phyloP scores from a whole-genome alignment of 1,284 basidiomycete species.

The Apiotrichum mycotoxinovorans region DNA sequence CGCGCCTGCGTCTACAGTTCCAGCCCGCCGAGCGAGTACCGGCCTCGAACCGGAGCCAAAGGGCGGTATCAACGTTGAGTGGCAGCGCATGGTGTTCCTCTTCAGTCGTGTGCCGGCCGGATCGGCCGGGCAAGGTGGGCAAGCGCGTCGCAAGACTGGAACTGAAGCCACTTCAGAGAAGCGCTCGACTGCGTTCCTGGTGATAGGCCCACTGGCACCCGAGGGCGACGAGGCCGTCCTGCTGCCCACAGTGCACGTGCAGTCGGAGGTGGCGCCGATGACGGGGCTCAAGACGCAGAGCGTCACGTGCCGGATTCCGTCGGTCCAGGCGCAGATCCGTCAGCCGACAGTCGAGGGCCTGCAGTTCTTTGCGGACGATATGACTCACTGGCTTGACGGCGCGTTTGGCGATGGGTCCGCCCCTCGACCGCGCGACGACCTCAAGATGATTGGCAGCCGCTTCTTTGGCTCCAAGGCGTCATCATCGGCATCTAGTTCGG shows the following conservation, averaged over 20 bases:
- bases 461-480: conserved; percentile 66
- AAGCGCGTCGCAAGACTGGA: conserved; percentile 1
- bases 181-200: conserved; percentile 36
- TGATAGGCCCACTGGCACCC: conserved; percentile 40
- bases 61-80: conserved; percentile 26
- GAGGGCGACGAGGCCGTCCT: conserved; percentile 37
- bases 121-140: conserved; percentile 3
- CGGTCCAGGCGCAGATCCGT: conserved; percentile 60
- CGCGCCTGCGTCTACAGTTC: background rate
- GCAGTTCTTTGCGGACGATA: conserved; percentile 81
- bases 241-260: conserved; percentile 52
- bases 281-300: conserved; percentile 25
- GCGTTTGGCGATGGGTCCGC: conserved; percentile 44
- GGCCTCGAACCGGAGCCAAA: background rate
- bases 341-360: conserved; percentile 62
- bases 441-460: conserved; percentile 75
- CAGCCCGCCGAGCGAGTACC: background rate
- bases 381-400: conserved; percentile 62
- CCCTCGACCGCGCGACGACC: conserved; percentile 55
- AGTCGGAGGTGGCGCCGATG: conserved; percentile 8
- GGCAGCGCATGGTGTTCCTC: conserved; percentile 43
- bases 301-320: conserved; percentile 58
- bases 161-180: conserved; percentile 21
- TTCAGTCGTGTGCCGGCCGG: conserved; percentile 40
- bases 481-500: conserved; percentile 39